Percentiles rank a stretch among this genome's conserved stretches.
Conservation (phyloP, 2,329 filamentous ascomycete genomes). For the Trichoderma endophyticum region DNA sequence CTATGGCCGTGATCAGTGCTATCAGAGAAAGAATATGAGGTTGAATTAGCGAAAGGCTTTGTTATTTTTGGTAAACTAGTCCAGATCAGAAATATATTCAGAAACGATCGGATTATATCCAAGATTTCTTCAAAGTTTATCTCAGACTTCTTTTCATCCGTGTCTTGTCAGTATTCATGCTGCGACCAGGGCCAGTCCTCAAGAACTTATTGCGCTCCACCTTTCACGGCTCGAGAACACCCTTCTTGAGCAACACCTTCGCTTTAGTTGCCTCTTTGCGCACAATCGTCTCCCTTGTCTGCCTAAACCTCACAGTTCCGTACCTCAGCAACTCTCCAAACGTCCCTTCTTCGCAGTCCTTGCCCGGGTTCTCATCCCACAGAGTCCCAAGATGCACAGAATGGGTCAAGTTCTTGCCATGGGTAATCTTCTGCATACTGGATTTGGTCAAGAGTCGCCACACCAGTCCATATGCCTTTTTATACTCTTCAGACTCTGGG, state of each 20-base stretch:
- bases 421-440: neutral
- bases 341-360: neutral
- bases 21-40: neutral
- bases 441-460: neutral
- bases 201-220: neutral
- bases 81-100: too few relatives aligned
- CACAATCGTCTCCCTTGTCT: neutral
- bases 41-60: too few relatives aligned
- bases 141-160: neutral
- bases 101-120: neutral
- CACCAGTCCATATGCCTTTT: neutral
- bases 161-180: neutral
- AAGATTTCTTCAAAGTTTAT: neutral
- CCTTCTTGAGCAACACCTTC: neutral
- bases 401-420: neutral
- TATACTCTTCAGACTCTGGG: neutral
- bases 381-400: neutral
- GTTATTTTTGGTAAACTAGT: too few relatives aligned
- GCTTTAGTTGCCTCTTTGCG: neutral
- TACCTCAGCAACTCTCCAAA: neutral
- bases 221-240: neutral
- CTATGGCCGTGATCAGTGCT: too few relatives aligned
- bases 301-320: neutral
- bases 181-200: too few relatives aligned
- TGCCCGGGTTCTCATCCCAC: neutral